Evolutionary conservation across 345 rosid genomes (phyloP), one percentile per base, ranked within the genome.

Genomic region (Acer saccharum): DNA sequence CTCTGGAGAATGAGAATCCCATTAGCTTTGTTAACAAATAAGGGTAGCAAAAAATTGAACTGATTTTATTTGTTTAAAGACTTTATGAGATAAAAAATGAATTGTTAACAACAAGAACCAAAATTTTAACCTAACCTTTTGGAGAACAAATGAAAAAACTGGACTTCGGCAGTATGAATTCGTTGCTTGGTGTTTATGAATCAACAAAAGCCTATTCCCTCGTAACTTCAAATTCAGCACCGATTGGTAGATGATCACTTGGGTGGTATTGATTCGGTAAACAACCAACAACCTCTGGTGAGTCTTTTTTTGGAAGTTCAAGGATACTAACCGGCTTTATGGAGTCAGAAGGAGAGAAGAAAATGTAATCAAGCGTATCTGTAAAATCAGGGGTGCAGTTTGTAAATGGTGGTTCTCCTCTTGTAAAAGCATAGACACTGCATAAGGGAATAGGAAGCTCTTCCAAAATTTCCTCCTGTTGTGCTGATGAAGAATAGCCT

Each of bases 191-290:
- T 60, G 64, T 60, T 60, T 21, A 60, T 41, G 27, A 67, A n/a
- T 39, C 52, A 10, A 39, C 21, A 44, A 39, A 8, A 67, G 27
- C 16, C 48, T 18, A 67, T 67, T 67, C 77, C 66, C 43, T 68
- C 69, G 58, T 11, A 54, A 96, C 80, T 85, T 89, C 90, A 81
- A 94, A 94, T 81, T 91, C 95, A 18, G 94, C 94, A 58, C 98
- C 98, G 41, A 96, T 89, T 0, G 98, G 99, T 75, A 96, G 78
- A 88, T 96, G 99, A 81, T 96, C 98, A 58, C 99, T 96, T 6
- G 99, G 98, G 84, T 96, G 97, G 82, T 82, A 78, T 74, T 83
- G 58, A 85, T 96, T 96, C 2, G 99, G 99, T 74, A 96, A 80
- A 69, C 92, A 86, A 58, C 94, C 95, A 0, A 66, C 65, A 76